phyloP scores from a whole-genome alignment of 805 yeast species.

The Nakazawaea ishiwadae region DNA sequence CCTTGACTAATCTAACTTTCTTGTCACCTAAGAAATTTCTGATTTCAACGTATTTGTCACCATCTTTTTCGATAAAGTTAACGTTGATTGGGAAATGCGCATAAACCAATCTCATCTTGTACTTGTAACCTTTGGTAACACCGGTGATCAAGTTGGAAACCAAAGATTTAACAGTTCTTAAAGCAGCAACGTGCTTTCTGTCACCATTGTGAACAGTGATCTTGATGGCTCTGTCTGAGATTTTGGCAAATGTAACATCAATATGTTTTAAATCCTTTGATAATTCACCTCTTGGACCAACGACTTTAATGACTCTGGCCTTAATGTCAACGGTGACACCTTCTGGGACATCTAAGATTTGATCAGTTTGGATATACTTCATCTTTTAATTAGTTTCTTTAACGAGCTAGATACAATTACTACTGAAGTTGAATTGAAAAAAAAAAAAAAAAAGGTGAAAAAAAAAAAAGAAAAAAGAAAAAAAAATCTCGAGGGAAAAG shows the following conservation, averaged over 20 bases:
- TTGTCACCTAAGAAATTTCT: conserved; percentile 96
- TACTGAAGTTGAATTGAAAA: not conserved
- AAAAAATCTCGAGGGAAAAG: too few relatives aligned
- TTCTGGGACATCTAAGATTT: conserved; percentile 77
- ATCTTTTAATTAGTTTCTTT: conserved; percentile 35
- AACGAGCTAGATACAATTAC: too few relatives aligned
- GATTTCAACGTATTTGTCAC: conserved; percentile 70
- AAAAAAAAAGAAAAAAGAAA: not conserved
- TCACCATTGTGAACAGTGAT: conserved; percentile 89
- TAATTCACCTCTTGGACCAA: conserved; percentile 90
- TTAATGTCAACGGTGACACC: conserved; percentile 81
- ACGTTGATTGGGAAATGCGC: conserved; percentile 99
- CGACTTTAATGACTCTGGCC: conserved; percentile 76
- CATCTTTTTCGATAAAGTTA: conserved; percentile 72
- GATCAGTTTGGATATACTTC: conserved; percentile 89
- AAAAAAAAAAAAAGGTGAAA: not conserved
- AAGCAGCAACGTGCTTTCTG: conserved; percentile 96
- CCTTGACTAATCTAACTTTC: conserved; percentile 76
- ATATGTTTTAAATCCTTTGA: conserved; percentile 82
- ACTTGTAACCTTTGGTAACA: conserved; percentile 93
- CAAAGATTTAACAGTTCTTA: conserved; percentile 89
- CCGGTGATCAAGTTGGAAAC: conserved; percentile 86
- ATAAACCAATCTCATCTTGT: conserved; percentile 95
- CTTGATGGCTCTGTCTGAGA: conserved; percentile 62
- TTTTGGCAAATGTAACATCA: conserved; percentile 77